Evolutionary conservation across 768 basidiomycete genomes (phyloP), one percentile per base, ranked within the genome.

Genomic region (Collybiopsis confluens): DNA sequence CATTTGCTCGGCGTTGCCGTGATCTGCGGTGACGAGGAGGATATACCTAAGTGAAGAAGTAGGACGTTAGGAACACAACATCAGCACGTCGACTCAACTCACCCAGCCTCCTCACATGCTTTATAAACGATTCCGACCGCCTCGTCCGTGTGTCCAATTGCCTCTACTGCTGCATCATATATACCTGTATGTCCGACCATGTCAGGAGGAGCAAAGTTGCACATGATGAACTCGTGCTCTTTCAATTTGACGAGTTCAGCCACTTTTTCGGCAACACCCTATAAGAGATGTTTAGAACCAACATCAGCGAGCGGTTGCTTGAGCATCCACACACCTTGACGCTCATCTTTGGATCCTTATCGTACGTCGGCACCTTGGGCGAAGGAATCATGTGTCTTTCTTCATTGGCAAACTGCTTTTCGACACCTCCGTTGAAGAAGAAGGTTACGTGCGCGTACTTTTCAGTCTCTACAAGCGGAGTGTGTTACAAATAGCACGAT

Each of bases 391-490:
- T 85, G 66, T 85, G 77, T 15, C 95, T 77, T 60, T 90, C 88
- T 65, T 97, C 95, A 30, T 74, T 68, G 13, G 80, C 75, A 69
- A 90, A 98, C 63, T 95, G 90, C 65, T 93, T 90, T 75, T 97
- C 95, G 26, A 93, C 85, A 53, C 94, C 94, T 13, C 94, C 95
- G 69, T 96, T 97, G 81, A 97, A 96, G 81, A 96, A 97, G 78
- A 97, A 96, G 0, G 94, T 98, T 52, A 98, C 91, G 65, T 98
- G 94, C 1, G 93, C 93, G 68, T 95, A 98, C 71, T 98, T 96
- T 68, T 96, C 94, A n/a, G 94, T 96, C 68, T 97, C 94, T 81
- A 63, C 2, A 24, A 16, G 16, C 10, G 37, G 45, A 44, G 40
- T 48, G 13, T n/a, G 45, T 48, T 52, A 57, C 4, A 23, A 23